Conservation (phyloP, 495 filamentous ascomycete genomes). For the Penicillium salamii region DNA sequence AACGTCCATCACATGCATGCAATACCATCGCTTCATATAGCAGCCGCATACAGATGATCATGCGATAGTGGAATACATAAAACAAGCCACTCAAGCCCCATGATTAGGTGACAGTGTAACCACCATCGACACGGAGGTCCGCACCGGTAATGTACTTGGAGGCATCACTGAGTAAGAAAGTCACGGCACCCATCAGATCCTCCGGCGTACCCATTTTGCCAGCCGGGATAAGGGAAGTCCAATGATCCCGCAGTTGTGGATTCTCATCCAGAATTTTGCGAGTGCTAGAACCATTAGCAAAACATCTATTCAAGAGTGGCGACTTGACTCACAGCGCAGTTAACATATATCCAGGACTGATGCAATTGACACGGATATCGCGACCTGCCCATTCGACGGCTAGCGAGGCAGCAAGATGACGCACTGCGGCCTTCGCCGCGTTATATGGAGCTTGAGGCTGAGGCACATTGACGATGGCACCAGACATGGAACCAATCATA, state of each 20-base stretch:
- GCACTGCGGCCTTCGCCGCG: slow-evolving; percentile 82
- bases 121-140: slow-evolving; percentile 86
- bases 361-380: slow-evolving; percentile 86
- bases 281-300: slow-evolving; percentile 54
- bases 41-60: too few species aligned
- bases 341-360: slow-evolving; percentile 91
- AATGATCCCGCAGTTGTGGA: slow-evolving; percentile 78
- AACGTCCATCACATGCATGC: too few species aligned
- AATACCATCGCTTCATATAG: too few species aligned
- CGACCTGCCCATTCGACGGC: slow-evolving; percentile 87
- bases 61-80: too few species aligned
- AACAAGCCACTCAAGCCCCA: too few species aligned
- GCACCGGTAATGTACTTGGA: slow-evolving; percentile 84
- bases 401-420: slow-evolving; percentile 75
- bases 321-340: slow-evolving; percentile 64
- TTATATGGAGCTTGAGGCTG: slow-evolving; percentile 95
- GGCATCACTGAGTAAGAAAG: slow-evolving; percentile 85
- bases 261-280: slow-evolving; percentile 93
- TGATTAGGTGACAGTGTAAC: slow-evolving; percentile 77
- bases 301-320: slow-evolving; percentile 17
- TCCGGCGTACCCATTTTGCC: slow-evolving; percentile 90
- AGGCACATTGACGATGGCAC: slow-evolving; percentile 86
- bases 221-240: slow-evolving; percentile 86
- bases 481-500: slow-evolving; percentile 94
- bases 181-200: slow-evolving; percentile 91